Evolutionary conservation across 1,284 basidiomycete species (phyloP), one percentile per base, ranked within the genome.

Genomic region (Rhodotorula sp.): DNA sequence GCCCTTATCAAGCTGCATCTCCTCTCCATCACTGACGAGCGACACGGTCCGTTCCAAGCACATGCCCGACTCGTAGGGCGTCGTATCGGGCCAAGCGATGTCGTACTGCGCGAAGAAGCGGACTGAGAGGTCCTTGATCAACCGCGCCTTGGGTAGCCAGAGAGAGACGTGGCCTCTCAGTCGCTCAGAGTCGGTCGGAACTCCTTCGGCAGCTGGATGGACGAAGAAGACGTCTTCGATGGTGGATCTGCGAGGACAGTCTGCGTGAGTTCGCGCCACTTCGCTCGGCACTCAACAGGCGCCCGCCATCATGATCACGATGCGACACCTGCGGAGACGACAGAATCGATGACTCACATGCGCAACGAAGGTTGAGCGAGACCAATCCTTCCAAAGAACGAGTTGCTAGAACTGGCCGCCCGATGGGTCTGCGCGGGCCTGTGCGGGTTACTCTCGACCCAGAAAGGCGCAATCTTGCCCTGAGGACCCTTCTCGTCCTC

Each of bases 161-260:
- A 67, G 61, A 11, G 53, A 57, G 20, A 65, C 65, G 31, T 53
- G 67, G 16, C 69, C 69, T 18, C 53, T n/a, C 24, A 70, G 40
- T n/a, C 60, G 20, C 26, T 66, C 64, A 31, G 67, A 65, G 58
- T 70, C 62, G 1, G 69, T 67, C 4, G 65, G 62, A 6, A 54
- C 22, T 7, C 62, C 69, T 9, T 44, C 48, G n/a, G 65, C 57
- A 6, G 37, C 48, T 7, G 69, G 69, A 34, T 67, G 65, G 6
- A 70, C 54, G 69, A 67, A 70, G 54, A 70, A 64, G 53, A 70
- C 62, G 40, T 70, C 69, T 46, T 70, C 57, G 2, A 47, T 44
- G 50, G 67, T 53, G 10, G 59, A 64, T 44, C 66, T 57, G 65
- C 55, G 30, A 2, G 10, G 20, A 8, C 10, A 20, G 26, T 9